Base-by-base conservation (phyloP, 2,329 filamentous ascomycete species). In the Chalaropsis thielavioides region DNA sequence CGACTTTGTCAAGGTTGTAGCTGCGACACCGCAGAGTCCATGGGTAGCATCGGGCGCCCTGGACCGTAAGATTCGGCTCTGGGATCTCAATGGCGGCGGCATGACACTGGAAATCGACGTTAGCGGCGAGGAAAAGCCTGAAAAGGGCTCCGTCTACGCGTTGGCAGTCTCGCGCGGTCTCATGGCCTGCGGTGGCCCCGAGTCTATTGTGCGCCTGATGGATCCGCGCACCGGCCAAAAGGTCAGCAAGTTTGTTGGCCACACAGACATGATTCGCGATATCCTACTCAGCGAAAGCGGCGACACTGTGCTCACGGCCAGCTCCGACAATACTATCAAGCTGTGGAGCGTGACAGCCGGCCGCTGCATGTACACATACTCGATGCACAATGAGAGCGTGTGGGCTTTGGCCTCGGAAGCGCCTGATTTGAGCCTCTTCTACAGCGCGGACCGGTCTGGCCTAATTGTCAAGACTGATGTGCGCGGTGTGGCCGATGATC, bases 311-410 rank as follows among this genome's bases (percentile, higher is more conserved):
- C 83, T 99, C 80, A 96, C 92, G 0, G 92, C 90, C 15, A 96
- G 92, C 70, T 92, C 92, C 1, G 94, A 99, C 74, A 91, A 95
- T 76, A 97, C 94, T 0, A 87, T 99, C 77, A 99, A 99, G 77
- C 85, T 97, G 66, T 99, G 94, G 94, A 96, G 92, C 69, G 86
- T 97, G 70, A 94, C 89, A 11, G 92, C 91, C 24, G 94, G 94
- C 64, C 83, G 94, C 70, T 99, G 94, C 79, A 92, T 97, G 87
- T 90, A 96, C 75, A 99, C 94, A 0, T 82, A 99, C 70, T 96
- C 92, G 64, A 99, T 99, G 94, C 94, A 99, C 76, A 95, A 95
- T 72, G 91, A 96, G 72, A 96, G 92, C 73, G 90, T 99, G 24
- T 99, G 94, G 94, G 95, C 90, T 1, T 80, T 99, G 24, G 95